Evolutionary conservation across 164 flowering plant species (phyloP).

Genomic region (Vitis riparia): DNA sequence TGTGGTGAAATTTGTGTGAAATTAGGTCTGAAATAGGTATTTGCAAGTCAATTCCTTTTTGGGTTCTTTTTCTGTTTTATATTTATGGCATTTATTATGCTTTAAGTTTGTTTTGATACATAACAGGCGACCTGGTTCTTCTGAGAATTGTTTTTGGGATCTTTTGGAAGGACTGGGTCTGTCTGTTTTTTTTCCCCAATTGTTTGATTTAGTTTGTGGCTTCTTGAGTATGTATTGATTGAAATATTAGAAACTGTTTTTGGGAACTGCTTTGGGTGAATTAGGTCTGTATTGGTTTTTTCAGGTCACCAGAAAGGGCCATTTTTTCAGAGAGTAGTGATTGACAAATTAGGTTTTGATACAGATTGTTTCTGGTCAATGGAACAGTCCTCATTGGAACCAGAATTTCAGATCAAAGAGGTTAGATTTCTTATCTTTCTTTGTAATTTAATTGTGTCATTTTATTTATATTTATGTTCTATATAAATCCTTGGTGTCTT

Average conservation of each 20-base stretch:
- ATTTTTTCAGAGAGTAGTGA: constrained; percentile 3
- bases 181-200: too few relatives aligned
- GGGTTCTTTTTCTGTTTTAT: neutral
- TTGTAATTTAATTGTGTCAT: neutral
- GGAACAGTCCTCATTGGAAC: constrained; percentile 20
- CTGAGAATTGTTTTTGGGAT: neutral
- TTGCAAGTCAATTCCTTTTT: neutral
- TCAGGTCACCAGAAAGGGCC: neutral
- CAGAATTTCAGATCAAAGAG: constrained; percentile 20
- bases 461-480: neutral
- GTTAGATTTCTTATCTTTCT: constrained; percentile 12
- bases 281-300: neutral
- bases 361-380: constrained; percentile 1
- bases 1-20: constrained; percentile 1
- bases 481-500: neutral
- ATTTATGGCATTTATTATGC: neutral
- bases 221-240: neutral
- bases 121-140: neutral
- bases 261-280: neutral
- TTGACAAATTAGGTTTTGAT: neutral
- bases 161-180: too few relatives aligned
- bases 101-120: neutral
- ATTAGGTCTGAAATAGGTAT: neutral
- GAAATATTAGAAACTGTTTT: neutral
- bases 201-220: too few relatives aligned